Conservation (phyloP, 805 yeast genomes). For the Candida fluviatilis region DNA sequence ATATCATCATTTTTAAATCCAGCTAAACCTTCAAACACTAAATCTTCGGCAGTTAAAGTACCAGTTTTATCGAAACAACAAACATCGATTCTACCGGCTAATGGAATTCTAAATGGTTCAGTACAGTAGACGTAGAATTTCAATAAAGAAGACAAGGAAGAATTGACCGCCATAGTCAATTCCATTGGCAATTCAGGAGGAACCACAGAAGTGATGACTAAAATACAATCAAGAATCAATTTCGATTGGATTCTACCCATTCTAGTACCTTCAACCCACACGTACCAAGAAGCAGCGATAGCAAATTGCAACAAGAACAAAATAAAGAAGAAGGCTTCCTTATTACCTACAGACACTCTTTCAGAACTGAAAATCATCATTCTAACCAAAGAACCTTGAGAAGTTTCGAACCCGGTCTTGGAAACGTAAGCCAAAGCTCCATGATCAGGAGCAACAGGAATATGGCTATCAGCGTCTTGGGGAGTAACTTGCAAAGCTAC, state of each 20-base stretch:
- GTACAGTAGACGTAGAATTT: conserved; percentile 93
- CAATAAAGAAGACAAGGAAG: conserved; percentile 80
- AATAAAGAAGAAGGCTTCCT: conserved; percentile 90
- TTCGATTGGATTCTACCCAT: conserved; percentile 95
- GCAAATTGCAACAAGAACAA: conserved; percentile 88
- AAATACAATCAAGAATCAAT: conserved; percentile 89
- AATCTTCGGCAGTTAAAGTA: conserved; percentile 94
- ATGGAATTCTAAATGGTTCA: conserved; percentile 96
- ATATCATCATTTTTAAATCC: conserved; percentile 58
- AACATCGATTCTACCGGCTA: conserved; percentile 96
- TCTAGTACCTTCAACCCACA: conserved; percentile 95
- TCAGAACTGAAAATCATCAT: conserved; percentile 97
- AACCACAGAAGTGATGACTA: conserved; percentile 94
- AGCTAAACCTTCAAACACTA: conserved; percentile 94
- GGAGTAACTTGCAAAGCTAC: conserved; percentile 91
- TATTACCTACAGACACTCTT: conserved; percentile 92
- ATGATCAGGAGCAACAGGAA: conserved; percentile 75
- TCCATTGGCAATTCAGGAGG: conserved; percentile 99
- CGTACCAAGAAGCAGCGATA: conserved; percentile 93
- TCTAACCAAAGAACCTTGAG: conserved; percentile 95
- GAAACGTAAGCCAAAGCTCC: conserved; percentile 90
- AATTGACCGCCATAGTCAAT: conserved; percentile 95
- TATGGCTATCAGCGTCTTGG: conserved; percentile 28
- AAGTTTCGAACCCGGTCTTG: conserved; percentile 97
- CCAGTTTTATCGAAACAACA: conserved; percentile 99